Percentiles rank a stretch among this genome's conserved stretches.
phyloP scores from a whole-genome alignment of 768 basidiomycete species.

The Naganishia onofrii region DNA sequence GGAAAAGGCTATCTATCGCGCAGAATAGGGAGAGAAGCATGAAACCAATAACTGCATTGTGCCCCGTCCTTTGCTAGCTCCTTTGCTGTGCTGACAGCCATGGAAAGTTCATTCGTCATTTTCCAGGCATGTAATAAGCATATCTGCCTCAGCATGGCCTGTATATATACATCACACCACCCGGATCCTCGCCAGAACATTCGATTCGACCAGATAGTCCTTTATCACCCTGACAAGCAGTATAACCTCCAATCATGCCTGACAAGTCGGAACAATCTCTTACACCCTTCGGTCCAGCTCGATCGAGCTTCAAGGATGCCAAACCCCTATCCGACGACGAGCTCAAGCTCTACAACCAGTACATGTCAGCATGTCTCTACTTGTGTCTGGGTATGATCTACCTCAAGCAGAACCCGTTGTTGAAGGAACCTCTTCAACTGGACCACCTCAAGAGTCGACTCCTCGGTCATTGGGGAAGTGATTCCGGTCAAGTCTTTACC shows the following conservation, averaged over 20 bases:
- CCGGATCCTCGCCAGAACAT: no score
- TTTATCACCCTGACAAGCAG: no score
- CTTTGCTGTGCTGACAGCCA: no score
- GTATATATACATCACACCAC: no score
- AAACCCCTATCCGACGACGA: conserved; percentile 40
- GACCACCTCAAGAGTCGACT: conserved; percentile 77
- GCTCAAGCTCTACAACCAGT: conserved; percentile 42
- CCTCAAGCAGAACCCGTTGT: conserved; percentile 32
- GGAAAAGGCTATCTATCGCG: no score
- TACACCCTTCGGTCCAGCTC: conserved; percentile 38
- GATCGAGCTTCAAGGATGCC: conserved; percentile 38
- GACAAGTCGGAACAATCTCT: conserved; percentile 1
- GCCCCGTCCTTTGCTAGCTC: no score
- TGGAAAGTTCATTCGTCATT: no score
- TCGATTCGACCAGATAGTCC: no score
- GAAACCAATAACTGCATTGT: no score
- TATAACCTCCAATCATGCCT: background rate
- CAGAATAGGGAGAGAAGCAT: no score
- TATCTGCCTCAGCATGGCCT: no score
- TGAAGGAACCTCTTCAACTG: conserved; percentile 50
- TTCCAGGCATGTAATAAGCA: no score
- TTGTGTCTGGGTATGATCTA: conserved; percentile 31
- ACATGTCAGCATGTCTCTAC: conserved; percentile 46
- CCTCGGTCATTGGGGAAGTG: conserved; percentile 74
- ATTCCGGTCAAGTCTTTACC: conserved; percentile 65